Evolutionary conservation across 768 basidiomycete genomes (phyloP), one percentile per base, ranked within the genome.

Genomic region (Suillus discolor): DNA sequence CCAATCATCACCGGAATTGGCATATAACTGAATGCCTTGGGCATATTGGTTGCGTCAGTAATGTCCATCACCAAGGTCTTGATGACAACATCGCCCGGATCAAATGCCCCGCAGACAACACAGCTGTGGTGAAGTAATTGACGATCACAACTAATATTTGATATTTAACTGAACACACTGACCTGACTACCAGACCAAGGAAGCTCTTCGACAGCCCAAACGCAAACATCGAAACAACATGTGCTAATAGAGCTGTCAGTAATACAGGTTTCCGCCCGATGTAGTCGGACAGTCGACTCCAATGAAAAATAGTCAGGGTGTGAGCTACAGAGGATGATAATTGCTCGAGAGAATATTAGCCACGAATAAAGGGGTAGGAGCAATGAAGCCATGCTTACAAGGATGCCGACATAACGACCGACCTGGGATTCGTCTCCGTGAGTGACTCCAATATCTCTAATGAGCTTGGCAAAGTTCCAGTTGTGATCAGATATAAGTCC

Each of bases 11-110:
- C 83, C n/a, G 81, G 69, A 11, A 78, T 68, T 1, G 91, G 91
- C 73, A 89, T 76, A 64, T 84, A 87, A 4, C 85, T 83, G 71
- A 87, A 91, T 20, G 87, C 83, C 47, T 67, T 67, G 6, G 69
- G 77, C 55, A 70, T 69, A 62, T 72, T 79, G 9, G 74, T 75
- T 18, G 70, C n/a, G 36, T 75, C 74, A 9, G 74, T 83, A 38
- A 85, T 78, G 66, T 85, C 84, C 6, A 76, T 76, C 18, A 77
- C 63, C 76, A 81, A 79, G 55, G 83, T 83, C 64, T 84, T 85
- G 65, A 83, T 77, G 41, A 84, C 78, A 1, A 82, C 81, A 34
- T 82, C 74, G 66, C 84, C 89, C 23, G 89, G 89, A 67, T 84
- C 82, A 16, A 85, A 71, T 38, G 80, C 81, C 16, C 83, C 84